Base-by-base conservation (phyloP, 306 rosid genomes). In the Oemleria cerasiformis region DNA sequence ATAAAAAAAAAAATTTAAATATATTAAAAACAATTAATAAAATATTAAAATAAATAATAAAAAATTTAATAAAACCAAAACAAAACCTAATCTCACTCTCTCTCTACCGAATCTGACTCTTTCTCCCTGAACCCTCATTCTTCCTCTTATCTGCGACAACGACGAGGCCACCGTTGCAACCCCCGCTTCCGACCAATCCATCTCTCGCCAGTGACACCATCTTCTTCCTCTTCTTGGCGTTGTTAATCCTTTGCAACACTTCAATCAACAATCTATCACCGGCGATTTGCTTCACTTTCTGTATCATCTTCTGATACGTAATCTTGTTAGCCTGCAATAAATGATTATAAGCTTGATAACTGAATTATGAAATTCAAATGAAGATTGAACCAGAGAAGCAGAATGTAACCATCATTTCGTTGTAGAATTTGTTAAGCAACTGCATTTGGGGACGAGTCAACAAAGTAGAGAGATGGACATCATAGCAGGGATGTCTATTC, bases 311-410 rank as follows among this genome's bases (percentile, higher is more conserved):
- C 39, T 54, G 51, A 21, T 80, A 34, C 41, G 69, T 23, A 59
- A 77, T 76, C 84, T 78, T 80, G 13, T 41, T 58, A 41, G 70
- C 84, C 94, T 86, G 74, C 73, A 9, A 15, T 57, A 79, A 63
- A 67, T 9, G 12, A 64, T 40, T 23, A 34, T 9, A 23, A 20
- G n/a, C n/a, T n/a, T n/a, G n/a, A n/a, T n/a, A n/a, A n/a, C n/a
- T n/a, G 2, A 17, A 70, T 4, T 17, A 70, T 25, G 11, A 58
- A 57, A 71, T 17, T n/a, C 41, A 13, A 19, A 42, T 23, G 12
- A 53, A 41, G 50, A 53, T 12, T 65, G n/a, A 39, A 8, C 23
- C 41, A 8, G 4, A 45, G 14, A 47, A 14, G 4, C 9, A 19
- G 12, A 53, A 13, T n/a, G 16, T 14, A 65, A 89, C 96, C 42